phyloP scores from a whole-genome alignment of 2,329 filamentous ascomycete species.

The Aspergillus texensis region DNA sequence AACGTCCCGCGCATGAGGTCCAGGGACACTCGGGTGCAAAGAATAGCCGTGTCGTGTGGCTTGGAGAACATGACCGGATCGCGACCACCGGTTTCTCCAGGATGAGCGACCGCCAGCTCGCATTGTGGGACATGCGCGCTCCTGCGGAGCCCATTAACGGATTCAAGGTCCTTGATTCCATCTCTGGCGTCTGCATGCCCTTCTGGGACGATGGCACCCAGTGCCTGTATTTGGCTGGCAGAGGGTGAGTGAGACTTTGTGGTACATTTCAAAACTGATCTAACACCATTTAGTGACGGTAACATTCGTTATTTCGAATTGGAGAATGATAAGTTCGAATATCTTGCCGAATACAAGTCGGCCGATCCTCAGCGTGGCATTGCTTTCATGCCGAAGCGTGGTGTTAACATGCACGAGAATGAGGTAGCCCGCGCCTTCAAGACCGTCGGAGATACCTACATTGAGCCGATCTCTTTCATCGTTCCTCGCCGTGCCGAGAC shows the following conservation, averaged over 20 bases:
- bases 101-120: conserved; percentile 97
- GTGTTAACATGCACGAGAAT: conserved; percentile 95
- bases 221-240: conserved; percentile 93
- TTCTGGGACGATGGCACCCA: conserved; percentile 99
- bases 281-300: conserved; percentile 68
- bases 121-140: conserved; percentile 88
- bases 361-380: conserved; percentile 90
- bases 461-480: conserved; percentile 97
- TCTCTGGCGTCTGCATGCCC: conserved; percentile 97
- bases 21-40: conserved; percentile 89
- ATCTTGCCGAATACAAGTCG: conserved; percentile 96
- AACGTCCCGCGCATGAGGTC: conserved; percentile 81
- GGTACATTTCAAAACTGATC: not conserved
- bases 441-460: conserved; percentile 90
- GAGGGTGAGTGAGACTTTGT: conserved; percentile 67
- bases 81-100: conserved; percentile 96
- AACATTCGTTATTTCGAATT: conserved; percentile 99
- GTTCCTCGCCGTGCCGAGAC: conserved; percentile 90
- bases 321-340: conserved; percentile 98
- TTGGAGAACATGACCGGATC: conserved; percentile 94
- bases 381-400: conserved; percentile 91
- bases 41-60: conserved; percentile 95
- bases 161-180: conserved; percentile 88
- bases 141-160: conserved; percentile 81
- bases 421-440: conserved; percentile 96